Evolutionary conservation across 164 flowering plant genomes (phyloP), one percentile per base, ranked within the genome.

Genomic region (Cinnamomum chago): DNA sequence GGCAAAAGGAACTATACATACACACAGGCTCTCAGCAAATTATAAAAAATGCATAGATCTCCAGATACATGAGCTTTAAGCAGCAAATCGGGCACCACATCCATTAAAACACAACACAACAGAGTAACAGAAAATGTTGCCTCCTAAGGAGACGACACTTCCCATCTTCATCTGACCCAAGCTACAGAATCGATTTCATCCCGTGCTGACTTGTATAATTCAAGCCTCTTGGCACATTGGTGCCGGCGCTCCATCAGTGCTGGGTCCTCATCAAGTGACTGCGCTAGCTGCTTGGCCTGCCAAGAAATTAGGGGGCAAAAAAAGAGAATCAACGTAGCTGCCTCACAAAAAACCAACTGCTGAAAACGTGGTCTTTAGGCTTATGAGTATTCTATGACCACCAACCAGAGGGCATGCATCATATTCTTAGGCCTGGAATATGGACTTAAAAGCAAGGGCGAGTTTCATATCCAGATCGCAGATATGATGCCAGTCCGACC

Each of bases 161-260:
- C 5, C 27, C 58, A 2, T 27, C 28, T 68, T 67, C 47, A 93
- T 71, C 93, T 80, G 14, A 69, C 83, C 95, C 94, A 94, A n/a
- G 94, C 80, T 5, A 90, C 98, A 13, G 93, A 85, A 76, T 94
- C 98, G 64, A 94, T 84, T 79, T 94, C 97, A 70, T 92, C 98
- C 74, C 97, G 81, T 1, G 98, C 97, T 11, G 92, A 78, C 85
- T 92, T 94, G 87, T 94, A 92, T 67, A 94, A 68, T 70, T 94
- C 96, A 67, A 94, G 97, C 83, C 98, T 87, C 79, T 88, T 91
- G 0, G 90, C 91, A 78, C 90, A 89, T 70, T 92, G 90, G 72
- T 73, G 87, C 76, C 98, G 87, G 77, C 86, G 85, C 76, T 89
- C 94, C 96, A 90, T 92, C 80, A 90, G 62, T 40, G 96, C 85